A percentile compares a stretch with the other conserved stretches of the same genome.
phyloP scores from a whole-genome alignment of 495 filamentous ascomycete genomes.

The Talaromyces thailandensis region DNA sequence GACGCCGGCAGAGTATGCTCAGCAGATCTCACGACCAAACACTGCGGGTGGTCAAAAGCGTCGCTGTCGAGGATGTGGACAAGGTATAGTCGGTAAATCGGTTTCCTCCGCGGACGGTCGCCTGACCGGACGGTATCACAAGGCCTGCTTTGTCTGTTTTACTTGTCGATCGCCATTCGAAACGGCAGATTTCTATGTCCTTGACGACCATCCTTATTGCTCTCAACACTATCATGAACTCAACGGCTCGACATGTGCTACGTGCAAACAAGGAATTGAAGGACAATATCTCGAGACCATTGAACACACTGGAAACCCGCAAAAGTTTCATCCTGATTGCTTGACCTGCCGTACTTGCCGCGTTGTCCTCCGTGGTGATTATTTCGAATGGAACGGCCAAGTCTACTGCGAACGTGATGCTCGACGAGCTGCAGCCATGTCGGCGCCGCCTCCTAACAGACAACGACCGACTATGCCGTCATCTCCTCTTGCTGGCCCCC shows the following conservation, averaged over 20 bases:
- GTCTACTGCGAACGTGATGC: constrained; percentile 85
- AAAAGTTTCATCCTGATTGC: constrained; percentile 81
- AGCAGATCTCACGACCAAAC: constrained; percentile 14
- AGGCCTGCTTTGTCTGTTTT: constrained; percentile 84
- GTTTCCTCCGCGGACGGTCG: constrained; percentile 90
- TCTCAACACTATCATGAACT: constrained; percentile 87
- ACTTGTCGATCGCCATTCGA: constrained; percentile 75
- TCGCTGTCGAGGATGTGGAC: constrained; percentile 72
- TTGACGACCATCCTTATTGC: constrained; percentile 81
- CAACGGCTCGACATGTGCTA: constrained; percentile 74
- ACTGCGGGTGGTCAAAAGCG: constrained; percentile 46
- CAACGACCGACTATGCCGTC: constrained; percentile 20
- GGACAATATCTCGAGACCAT: constrained; percentile 87
- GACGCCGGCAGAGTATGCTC: not conserved
- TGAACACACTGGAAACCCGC: constrained; percentile 40
- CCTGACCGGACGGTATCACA: constrained; percentile 88
- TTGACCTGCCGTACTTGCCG: constrained; percentile 62
- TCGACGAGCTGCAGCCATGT: constrained; percentile 44
- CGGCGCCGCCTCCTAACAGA: constrained; percentile 24
- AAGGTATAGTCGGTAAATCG: constrained; percentile 79
- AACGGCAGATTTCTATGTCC: constrained; percentile 88
- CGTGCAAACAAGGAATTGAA: constrained; percentile 80
- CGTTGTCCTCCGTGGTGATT: constrained; percentile 53
- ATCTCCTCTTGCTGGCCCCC: constrained; percentile 19
- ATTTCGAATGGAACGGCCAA: constrained; percentile 57